Base-by-base conservation (phyloP, 345 rosid genomes). In the Melaleuca alternifolia region DNA sequence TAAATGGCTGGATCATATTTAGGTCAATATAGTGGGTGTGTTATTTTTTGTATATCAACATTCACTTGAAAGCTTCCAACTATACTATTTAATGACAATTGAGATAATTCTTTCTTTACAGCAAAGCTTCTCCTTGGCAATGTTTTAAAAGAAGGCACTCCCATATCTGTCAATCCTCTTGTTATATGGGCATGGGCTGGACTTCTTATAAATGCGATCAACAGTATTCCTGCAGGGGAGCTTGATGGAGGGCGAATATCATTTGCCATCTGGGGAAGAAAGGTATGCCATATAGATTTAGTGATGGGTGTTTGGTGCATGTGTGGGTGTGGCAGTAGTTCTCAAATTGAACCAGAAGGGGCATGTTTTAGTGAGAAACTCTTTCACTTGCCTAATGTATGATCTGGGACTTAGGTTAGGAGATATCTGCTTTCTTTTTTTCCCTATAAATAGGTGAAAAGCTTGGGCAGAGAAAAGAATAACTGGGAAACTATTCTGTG, bases 131-230 rank as follows among this genome's bases (percentile, higher is more conserved):
- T 96, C 48, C 94, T 97, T 0, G 99, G 98, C 11, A 94, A 94
- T 90, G 97, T 81, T 24, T 95, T 96, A 50, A 96, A 96, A 91
- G 99, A 97, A 84, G 98, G 98, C 86, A 94, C 95, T 85, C 92
- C 97, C 10, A 91, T 96, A 89, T 97, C 98, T 41, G 85, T 96
- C 20, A 97, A 97, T 89, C 96, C 99, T 15, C 93, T 96, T 18
- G 95, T 95, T 87, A 89, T 96, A 84, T 97, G 99, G 98, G 96
- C 98, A 23, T 97, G 98, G 97, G 96, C 97, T 85, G 99, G 98
- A 79, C 95, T 97, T 89, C 96, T 97, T 85, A 94, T 97, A 52
- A 97, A 96, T 89, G 98, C 96, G 84, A 93, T 97, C 91, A 97
- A 96, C 90, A 96, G 99, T 92, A 97, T 97, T 86, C 99, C 98